A percentile compares a stretch with the other conserved stretches of the same genome.
These are phyloP conservation scores for Pestalotiopsis sp. DNA, from an alignment of 2,329 filamentous ascomycete species.

Conservation along the genomic window DNA sequence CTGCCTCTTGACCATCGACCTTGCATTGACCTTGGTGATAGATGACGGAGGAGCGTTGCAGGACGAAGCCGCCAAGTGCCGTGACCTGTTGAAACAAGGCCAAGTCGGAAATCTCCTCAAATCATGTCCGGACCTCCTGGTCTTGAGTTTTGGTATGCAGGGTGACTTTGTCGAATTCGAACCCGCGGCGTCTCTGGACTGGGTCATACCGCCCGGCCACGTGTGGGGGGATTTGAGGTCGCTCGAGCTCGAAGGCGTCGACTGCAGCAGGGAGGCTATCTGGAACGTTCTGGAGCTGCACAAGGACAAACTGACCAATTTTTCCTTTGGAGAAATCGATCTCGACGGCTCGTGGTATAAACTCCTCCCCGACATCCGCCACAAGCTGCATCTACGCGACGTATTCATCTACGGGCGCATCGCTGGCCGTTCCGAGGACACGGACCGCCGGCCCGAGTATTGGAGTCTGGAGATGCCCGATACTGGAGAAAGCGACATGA, in stretches of 20 bases:
- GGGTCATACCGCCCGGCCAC: neutral
- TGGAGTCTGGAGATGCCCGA: no score
- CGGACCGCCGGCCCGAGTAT: no score
- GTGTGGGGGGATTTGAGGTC: neutral
- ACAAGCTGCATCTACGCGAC: neutral
- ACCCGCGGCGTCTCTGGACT: neutral
- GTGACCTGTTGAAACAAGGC: neutral
- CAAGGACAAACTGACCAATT: neutral
- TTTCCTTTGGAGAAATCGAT: neutral
- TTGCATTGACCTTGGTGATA: no score
- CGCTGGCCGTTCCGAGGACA: no score
- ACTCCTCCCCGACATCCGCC: neutral
- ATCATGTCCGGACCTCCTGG: no score
- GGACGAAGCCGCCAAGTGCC: neutral
- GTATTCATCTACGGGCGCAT: neutral
- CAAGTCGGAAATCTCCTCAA: no score
- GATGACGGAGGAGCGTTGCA: no score
- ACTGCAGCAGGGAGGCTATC: neutral
- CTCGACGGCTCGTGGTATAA: constrained; percentile 5
- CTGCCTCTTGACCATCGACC: no score
- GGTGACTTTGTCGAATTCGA: no score
- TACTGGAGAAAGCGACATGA: neutral
- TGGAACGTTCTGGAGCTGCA: constrained; percentile 1
- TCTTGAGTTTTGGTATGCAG: no score
- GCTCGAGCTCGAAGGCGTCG: neutral